Conservation (phyloP, 805 yeast genomes). For the Lachancea waltii region DNA sequence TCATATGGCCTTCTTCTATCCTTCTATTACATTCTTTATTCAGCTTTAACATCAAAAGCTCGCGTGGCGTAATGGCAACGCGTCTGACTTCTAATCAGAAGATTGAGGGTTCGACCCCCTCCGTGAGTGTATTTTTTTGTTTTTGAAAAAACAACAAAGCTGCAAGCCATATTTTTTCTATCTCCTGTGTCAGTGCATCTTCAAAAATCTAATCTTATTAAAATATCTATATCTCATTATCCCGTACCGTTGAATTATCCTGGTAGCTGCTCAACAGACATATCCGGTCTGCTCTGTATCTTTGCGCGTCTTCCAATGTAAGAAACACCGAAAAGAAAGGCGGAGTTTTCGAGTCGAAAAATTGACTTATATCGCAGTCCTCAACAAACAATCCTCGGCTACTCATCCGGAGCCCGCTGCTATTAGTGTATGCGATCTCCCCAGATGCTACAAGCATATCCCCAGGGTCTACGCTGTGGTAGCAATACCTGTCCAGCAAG, state of each 20-base stretch:
- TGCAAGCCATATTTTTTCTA: not conserved
- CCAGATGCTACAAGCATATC: not conserved
- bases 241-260: too few relatives aligned
- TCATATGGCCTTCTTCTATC: not conserved
- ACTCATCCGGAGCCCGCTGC: not conserved
- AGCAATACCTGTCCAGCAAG: too few relatives aligned
- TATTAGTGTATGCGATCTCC: not conserved
- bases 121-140: slow-evolving; percentile 38
- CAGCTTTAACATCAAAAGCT: not conserved
- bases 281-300: slow-evolving; percentile 1
- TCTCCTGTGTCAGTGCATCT: not conserved
- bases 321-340: not conserved
- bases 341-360: slow-evolving; percentile 2
- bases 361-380: slow-evolving; percentile 2
- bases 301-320: not conserved
- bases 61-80: slow-evolving; percentile 51
- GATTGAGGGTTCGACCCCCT: slow-evolving; percentile 53
- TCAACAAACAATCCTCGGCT: slow-evolving; percentile 3
- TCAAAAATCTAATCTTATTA: not conserved
- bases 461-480: too few relatives aligned
- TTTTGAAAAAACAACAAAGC: not conserved
- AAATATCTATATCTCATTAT: too few relatives aligned
- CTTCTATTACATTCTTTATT: not conserved
- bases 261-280: too few relatives aligned
- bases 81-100: slow-evolving; percentile 51